Conservation (phyloP, 2,329 filamentous ascomycete genomes). For the Bipolaris sorokiniana region DNA sequence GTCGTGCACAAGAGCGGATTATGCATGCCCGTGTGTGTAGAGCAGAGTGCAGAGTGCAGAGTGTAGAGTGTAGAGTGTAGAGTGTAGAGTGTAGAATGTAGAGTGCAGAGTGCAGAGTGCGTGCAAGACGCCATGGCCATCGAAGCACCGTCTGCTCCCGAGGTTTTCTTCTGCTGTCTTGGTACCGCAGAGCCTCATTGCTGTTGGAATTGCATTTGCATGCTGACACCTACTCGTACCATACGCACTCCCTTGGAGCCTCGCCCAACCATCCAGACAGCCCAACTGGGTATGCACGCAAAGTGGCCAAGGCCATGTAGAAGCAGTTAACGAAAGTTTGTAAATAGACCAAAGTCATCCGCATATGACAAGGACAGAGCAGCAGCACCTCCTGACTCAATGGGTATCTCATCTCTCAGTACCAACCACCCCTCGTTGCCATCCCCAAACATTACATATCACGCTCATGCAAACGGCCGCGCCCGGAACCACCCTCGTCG, state of each 20-base stretch:
- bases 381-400: slow-evolving; percentile 46
- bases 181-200: slow-evolving; percentile 11
- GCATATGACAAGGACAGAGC: slow-evolving; percentile 34
- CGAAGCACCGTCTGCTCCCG: no score
- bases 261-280: neutral
- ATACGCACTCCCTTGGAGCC: no score
- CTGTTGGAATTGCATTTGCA: no score
- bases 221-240: no score
- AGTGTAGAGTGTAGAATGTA: neutral
- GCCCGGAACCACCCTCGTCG: slow-evolving; percentile 27
- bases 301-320: slow-evolving; percentile 17
- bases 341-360: slow-evolving; percentile 30
- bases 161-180: slow-evolving; percentile 1
- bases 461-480: slow-evolving; percentile 34
- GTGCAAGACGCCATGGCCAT: no score
- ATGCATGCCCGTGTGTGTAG: neutral
- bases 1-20: slow-evolving; percentile 9
- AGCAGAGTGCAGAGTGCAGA: no score
- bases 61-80: no score
- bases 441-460: slow-evolving; percentile 31
- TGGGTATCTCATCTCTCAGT: slow-evolving; percentile 51
- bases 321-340: slow-evolving; percentile 23
- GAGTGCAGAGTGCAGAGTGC: neutral
- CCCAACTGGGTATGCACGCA: slow-evolving; percentile 3
- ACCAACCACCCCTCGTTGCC: slow-evolving; percentile 41